Conservation (phyloP, 345 rosid genomes). For the Brassica incana region DNA sequence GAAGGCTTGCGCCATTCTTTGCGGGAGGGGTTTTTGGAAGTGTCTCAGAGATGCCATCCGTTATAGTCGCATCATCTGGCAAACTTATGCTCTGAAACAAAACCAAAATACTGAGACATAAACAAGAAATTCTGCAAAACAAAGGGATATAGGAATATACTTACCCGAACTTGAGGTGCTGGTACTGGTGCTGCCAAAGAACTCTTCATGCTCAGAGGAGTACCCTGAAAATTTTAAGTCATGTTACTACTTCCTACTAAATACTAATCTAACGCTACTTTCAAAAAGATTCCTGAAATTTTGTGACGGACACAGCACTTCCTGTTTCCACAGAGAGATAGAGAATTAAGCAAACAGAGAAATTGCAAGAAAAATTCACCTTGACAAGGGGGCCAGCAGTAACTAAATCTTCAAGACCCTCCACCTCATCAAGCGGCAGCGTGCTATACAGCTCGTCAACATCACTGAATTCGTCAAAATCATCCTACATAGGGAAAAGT, state of each 20-base stretch:
- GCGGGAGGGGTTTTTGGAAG: constrained; percentile 66
- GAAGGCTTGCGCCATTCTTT: constrained; percentile 52
- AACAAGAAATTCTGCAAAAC: constrained; percentile 1
- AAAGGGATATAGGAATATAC: constrained; percentile 24
- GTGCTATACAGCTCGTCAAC: constrained; percentile 88
- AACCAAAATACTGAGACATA: constrained; percentile 17
- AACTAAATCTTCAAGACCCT: constrained; percentile 94
- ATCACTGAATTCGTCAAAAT: constrained; percentile 88
- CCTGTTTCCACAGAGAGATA: constrained; percentile 2
- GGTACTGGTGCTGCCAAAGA: constrained; percentile 57
- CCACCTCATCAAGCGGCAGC: constrained; percentile 86
- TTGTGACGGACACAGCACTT: not conserved
- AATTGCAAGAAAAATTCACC: constrained; percentile 49
- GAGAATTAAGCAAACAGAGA: constrained; percentile 9
- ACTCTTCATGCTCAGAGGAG: constrained; percentile 73
- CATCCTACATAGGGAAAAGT: constrained; percentile 55
- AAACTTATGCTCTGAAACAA: constrained; percentile 52
- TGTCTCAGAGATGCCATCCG: constrained; percentile 63
- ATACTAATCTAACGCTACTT: constrained; percentile 14
- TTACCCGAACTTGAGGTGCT: constrained; percentile 67
- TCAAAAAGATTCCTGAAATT: constrained; percentile 13
- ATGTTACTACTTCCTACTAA: constrained; percentile 2
- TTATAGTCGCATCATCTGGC: constrained; percentile 65
- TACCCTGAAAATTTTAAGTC: constrained; percentile 54
- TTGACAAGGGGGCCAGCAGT: constrained; percentile 72